These are phyloP conservation scores for Vitis vinifera DNA, from an alignment of 164 flowering plant genomes.

Conservation along the genomic window DNA sequence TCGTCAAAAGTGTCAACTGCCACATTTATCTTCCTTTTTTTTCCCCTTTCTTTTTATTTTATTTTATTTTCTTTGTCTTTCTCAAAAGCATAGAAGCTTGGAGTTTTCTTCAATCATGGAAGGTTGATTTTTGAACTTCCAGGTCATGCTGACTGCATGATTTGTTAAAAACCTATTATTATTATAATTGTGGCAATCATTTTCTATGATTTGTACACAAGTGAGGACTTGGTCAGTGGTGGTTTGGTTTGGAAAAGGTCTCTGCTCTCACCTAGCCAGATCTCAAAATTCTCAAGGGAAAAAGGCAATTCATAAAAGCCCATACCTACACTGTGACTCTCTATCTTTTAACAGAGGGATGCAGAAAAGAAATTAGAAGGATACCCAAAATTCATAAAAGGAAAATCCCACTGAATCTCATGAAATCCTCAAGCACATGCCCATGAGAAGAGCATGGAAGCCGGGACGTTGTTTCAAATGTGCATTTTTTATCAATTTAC, in stretches of 20 bases:
- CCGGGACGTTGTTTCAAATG: background rate
- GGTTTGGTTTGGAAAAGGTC: no score
- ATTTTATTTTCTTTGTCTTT: background rate
- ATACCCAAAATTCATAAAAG: background rate
- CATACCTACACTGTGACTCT: no score
- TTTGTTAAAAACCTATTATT: no score
- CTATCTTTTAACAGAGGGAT: background rate
- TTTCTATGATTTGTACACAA: no score
- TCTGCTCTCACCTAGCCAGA: no score
- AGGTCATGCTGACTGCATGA: no score
- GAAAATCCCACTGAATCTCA: slow-evolving; percentile 9
- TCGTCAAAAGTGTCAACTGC: background rate
- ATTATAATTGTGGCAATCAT: no score
- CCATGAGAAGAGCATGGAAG: slow-evolving; percentile 12
- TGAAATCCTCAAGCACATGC: slow-evolving; percentile 19
- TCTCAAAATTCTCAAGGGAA: no score
- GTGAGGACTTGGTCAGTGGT: no score
- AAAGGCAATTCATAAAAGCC: no score
- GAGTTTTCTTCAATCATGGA: background rate
- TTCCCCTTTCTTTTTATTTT: no score
- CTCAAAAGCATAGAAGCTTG: background rate
- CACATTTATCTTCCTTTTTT: background rate
- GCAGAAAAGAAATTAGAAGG: background rate
- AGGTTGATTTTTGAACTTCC: no score
- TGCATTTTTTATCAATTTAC: background rate